These are phyloP conservation scores for Cyberlindnera suaveolens DNA, from an alignment of 805 yeast species.

Conservation along the genomic window DNA sequence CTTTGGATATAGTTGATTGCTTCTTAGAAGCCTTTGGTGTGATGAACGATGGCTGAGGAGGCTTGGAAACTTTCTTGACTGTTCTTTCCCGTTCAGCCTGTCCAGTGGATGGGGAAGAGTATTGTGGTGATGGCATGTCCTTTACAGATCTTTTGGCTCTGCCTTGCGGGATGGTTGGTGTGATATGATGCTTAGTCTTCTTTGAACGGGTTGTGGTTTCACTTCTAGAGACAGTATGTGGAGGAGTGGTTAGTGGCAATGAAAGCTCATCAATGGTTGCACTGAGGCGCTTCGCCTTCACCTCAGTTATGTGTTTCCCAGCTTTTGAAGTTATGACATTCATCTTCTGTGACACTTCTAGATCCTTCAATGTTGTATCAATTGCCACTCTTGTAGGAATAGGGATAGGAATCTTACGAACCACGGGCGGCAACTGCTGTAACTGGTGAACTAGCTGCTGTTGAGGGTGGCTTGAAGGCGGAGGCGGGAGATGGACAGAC, in stretches of 20 bases:
- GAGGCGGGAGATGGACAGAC: slow-evolving; percentile 37
- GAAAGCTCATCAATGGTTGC: slow-evolving; percentile 9
- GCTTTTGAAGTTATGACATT: neutral
- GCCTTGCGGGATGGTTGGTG: slow-evolving; percentile 20
- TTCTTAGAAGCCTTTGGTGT: slow-evolving; percentile 14
- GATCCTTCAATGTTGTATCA: neutral
- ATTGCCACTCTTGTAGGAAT: neutral
- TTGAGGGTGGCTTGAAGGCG: slow-evolving; percentile 23
- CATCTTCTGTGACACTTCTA: neutral
- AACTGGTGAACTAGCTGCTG: neutral
- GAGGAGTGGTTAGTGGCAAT: slow-evolving; percentile 23
- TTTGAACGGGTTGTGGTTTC: slow-evolving; percentile 4
- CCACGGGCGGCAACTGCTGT: too few species aligned
- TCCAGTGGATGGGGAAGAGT: slow-evolving; percentile 19
- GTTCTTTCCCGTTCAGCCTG: neutral
- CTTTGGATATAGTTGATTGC: slow-evolving; percentile 5
- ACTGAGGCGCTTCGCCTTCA: slow-evolving; percentile 7
- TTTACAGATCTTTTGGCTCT: slow-evolving; percentile 14
- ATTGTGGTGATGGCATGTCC: slow-evolving; percentile 23
- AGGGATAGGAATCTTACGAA: neutral
- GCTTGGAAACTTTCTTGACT: slow-evolving; percentile 11
- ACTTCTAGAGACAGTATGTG: slow-evolving; percentile 21
- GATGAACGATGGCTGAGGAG: slow-evolving; percentile 20
- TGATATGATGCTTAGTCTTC: slow-evolving; percentile 17
- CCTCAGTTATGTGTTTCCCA: neutral